Conservation (phyloP, 2,329 filamentous ascomycete genomes). For the Hypoxylon sp. region DNA sequence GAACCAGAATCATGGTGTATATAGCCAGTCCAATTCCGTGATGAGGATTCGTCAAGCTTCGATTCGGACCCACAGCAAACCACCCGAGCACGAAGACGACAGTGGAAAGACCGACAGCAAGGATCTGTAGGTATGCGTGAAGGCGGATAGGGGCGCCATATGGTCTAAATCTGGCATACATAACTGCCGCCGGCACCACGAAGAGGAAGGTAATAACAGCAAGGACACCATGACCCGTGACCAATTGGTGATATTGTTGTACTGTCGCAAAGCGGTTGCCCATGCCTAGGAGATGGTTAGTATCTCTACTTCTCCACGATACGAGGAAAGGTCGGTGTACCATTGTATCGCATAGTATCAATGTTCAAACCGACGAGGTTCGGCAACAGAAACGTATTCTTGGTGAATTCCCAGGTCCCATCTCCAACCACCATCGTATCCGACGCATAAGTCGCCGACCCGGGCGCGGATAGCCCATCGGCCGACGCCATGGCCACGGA, state of each 20-base stretch:
- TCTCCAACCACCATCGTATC: slow-evolving; percentile 82
- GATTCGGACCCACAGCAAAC: slow-evolving; percentile 79
- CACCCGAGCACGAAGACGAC: slow-evolving; percentile 81
- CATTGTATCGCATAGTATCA: slow-evolving; percentile 87
- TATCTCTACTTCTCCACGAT: background rate
- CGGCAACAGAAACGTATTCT: slow-evolving; percentile 82
- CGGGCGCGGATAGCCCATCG: slow-evolving; percentile 74
- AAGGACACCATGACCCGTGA: slow-evolving; percentile 78
- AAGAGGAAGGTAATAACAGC: slow-evolving; percentile 80
- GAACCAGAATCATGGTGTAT: slow-evolving; percentile 78
- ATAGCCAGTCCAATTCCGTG: slow-evolving; percentile 86
- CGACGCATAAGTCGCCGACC: slow-evolving; percentile 79
- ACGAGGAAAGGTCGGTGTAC: slow-evolving; percentile 57
- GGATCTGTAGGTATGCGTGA: slow-evolving; percentile 80
- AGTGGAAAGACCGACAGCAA: slow-evolving; percentile 75
- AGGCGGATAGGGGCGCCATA: slow-evolving; percentile 72
- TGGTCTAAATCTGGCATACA: slow-evolving; percentile 76
- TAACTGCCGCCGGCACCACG: slow-evolving; percentile 78
- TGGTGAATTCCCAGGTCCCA: slow-evolving; percentile 83
- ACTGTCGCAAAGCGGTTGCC: slow-evolving; percentile 80
- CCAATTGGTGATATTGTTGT: slow-evolving; percentile 76
- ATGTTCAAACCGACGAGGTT: slow-evolving; percentile 83
- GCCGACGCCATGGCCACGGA: slow-evolving; percentile 71
- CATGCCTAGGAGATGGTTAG: slow-evolving; percentile 71
- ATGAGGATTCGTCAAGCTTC: slow-evolving; percentile 83